Evolutionary conservation across 1,139 yeast species (phyloP).

Genomic region (Suhomyces yuchorum): DNA sequence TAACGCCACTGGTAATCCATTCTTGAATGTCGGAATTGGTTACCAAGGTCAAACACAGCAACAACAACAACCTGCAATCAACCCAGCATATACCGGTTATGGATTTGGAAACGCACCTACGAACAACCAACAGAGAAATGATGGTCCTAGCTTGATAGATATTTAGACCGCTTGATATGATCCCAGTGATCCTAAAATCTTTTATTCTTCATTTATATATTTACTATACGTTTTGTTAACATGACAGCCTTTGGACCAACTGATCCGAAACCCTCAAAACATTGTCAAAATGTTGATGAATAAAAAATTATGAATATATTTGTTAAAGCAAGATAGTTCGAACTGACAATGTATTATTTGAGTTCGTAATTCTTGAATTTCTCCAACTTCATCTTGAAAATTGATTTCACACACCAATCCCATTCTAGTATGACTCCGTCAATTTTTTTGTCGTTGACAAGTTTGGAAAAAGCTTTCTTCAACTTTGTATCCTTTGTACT

Average conservation of each 20-base stretch:
- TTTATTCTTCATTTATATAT: constrained; percentile 6
- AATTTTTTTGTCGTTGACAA: constrained; percentile 25
- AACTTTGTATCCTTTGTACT: constrained; percentile 47
- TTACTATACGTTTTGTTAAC: constrained; percentile 1
- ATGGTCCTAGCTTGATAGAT: constrained; percentile 53
- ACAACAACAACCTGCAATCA: constrained; percentile 26
- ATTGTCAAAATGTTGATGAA: not conserved
- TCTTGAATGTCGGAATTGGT: constrained; percentile 78
- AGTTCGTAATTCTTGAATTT: constrained; percentile 26
- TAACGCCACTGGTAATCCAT: constrained; percentile 67
- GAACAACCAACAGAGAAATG: constrained; percentile 37
- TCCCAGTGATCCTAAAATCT: constrained; percentile 11
- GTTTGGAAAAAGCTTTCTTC: constrained; percentile 40
- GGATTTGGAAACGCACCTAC: constrained; percentile 80
- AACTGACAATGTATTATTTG: constrained; percentile 10
- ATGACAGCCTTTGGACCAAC: not conserved
- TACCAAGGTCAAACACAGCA: constrained; percentile 50
- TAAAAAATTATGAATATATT: too few species aligned
- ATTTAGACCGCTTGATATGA: constrained; percentile 25
- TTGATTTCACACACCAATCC: constrained; percentile 68
- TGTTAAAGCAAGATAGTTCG: too few species aligned
- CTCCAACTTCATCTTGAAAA: constrained; percentile 50
- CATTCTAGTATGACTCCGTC: constrained; percentile 51
- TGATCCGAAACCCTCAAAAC: not conserved
- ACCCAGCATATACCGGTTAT: constrained; percentile 75